Evolutionary conservation across 306 rosid genomes (phyloP).

Genomic region (Quercus aquifolioides): DNA sequence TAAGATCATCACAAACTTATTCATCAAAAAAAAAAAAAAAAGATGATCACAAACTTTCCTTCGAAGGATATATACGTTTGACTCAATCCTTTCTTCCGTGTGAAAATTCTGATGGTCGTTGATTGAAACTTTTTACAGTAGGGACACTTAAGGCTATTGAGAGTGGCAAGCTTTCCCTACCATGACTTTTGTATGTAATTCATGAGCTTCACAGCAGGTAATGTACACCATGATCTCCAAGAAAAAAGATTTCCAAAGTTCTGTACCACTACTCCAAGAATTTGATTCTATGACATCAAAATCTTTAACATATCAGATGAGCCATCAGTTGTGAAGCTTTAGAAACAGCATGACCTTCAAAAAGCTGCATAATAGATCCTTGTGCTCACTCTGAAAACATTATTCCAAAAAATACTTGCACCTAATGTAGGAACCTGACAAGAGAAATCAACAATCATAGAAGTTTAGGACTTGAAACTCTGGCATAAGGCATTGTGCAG

Average conservation of each 20-base stretch:
- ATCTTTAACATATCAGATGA: background rate
- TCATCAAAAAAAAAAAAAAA: no score
- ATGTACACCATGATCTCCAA: background rate
- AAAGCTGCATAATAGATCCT: background rate
- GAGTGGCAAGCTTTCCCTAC: background rate
- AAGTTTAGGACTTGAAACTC: background rate
- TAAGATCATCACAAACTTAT: background rate
- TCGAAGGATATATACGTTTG: background rate
- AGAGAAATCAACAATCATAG: conserved; percentile 2
- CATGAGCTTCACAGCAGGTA: background rate
- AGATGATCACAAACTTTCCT: background rate
- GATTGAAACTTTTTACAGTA: background rate
- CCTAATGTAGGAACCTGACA: background rate
- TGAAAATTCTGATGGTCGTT: background rate
- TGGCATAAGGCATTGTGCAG: background rate
- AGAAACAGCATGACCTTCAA: background rate
- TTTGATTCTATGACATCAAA: background rate
- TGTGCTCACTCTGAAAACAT: background rate
- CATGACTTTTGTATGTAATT: background rate
- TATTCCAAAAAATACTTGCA: background rate
- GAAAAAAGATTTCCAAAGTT: background rate
- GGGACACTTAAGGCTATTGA: background rate
- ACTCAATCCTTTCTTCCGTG: background rate
- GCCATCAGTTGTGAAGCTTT: background rate
- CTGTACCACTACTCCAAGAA: background rate